A percentile compares a stretch with the other conserved stretches of the same genome.
Conservation (phyloP, 2,329 filamentous ascomycete genomes). For the Colletotrichum theobromicola region DNA sequence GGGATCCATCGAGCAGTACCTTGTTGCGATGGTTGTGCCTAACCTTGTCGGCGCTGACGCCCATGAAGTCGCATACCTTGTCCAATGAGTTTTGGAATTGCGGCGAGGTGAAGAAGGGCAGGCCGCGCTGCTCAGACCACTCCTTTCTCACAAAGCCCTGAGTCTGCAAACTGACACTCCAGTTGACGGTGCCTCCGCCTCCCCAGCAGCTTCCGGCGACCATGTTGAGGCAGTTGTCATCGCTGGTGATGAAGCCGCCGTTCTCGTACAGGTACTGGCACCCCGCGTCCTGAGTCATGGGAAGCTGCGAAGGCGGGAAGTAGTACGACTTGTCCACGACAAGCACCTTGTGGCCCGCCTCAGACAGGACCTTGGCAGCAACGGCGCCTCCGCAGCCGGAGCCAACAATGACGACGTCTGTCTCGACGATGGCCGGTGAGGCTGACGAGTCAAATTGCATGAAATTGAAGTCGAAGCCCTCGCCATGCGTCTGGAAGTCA, state of each 20-base stretch:
- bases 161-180: slow-evolving; percentile 71
- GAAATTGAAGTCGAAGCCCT: slow-evolving; percentile 64
- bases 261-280: slow-evolving; percentile 72
- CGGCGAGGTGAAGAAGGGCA: slow-evolving; percentile 75
- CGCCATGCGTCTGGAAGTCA: slow-evolving; percentile 51
- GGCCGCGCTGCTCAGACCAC: slow-evolving; percentile 71
- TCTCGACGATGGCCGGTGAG: slow-evolving; percentile 65
- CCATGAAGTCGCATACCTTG: slow-evolving; percentile 79
- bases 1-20: slow-evolving; percentile 75
- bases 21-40: slow-evolving; percentile 76
- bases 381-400: slow-evolving; percentile 88
- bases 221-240: slow-evolving; percentile 64
- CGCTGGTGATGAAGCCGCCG: slow-evolving; percentile 59
- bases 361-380: slow-evolving; percentile 78
- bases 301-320: slow-evolving; percentile 73
- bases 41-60: slow-evolving; percentile 69
- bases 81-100: slow-evolving; percentile 83
- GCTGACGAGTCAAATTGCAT: slow-evolving; percentile 55
- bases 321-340: slow-evolving; percentile 86
- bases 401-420: slow-evolving; percentile 85
- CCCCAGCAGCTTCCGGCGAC: slow-evolving; percentile 79
- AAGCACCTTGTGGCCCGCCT: slow-evolving; percentile 76
- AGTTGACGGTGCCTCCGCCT: slow-evolving; percentile 88
- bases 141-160: slow-evolving; percentile 80
- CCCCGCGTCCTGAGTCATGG: slow-evolving; percentile 71